phyloP scores from a whole-genome alignment of 495 filamentous ascomycete genomes.

The Neurospora tetrasperma region DNA sequence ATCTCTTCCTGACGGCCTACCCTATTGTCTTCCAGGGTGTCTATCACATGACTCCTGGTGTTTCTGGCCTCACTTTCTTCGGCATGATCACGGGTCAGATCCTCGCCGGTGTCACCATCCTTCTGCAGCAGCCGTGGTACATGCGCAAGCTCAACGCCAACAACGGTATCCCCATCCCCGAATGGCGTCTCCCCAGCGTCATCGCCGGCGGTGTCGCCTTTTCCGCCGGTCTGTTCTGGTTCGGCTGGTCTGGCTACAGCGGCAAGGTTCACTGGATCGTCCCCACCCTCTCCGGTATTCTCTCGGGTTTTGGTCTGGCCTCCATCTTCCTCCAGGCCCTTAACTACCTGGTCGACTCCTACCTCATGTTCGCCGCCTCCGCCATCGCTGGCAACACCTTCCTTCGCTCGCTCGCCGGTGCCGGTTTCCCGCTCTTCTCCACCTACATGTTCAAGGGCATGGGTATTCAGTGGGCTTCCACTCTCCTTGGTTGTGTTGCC shows the following conservation, averaged over 20 bases:
- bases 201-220: constrained; percentile 69
- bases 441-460: constrained; percentile 71
- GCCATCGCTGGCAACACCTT: constrained; percentile 88
- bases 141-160: constrained; percentile 60
- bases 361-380: constrained; percentile 81
- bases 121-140: constrained; percentile 58
- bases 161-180: constrained; percentile 62
- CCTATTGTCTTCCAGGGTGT: constrained; percentile 68
- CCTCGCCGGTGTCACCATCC: constrained; percentile 53
- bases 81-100: constrained; percentile 71
- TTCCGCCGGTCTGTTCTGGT: constrained; percentile 73
- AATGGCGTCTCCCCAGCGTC: constrained; percentile 76
- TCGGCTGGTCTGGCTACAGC: constrained; percentile 67
- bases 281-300: constrained; percentile 59
- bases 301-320: constrained; percentile 52
- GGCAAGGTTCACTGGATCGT: constrained; percentile 68
- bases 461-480: constrained; percentile 68
- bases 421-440: constrained; percentile 74
- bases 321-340: constrained; percentile 76
- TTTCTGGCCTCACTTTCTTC: constrained; percentile 68
- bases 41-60: constrained; percentile 54
- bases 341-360: constrained; percentile 82
- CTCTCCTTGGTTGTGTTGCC: constrained; percentile 66
- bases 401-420: constrained; percentile 64
- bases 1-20: constrained; percentile 73